Conservation (phyloP, 2,329 filamentous ascomycete species). For the Sporothrix pallida region DNA sequence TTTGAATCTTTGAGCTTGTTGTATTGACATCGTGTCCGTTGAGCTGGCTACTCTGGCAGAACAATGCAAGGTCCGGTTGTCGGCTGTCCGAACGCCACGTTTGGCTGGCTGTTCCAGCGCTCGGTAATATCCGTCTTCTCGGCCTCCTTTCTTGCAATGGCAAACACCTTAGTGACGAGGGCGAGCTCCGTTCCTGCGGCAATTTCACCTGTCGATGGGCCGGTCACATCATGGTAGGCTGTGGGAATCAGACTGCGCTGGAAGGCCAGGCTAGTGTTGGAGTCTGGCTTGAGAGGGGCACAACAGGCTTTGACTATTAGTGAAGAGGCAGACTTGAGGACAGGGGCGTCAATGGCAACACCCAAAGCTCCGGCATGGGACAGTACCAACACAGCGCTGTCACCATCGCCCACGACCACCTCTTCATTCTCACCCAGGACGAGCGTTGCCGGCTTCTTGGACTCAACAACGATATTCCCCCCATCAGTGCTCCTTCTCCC, state of each 20-base stretch:
- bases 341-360: neutral
- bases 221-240: slow-evolving; percentile 28
- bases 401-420: neutral
- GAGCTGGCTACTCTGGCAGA: neutral
- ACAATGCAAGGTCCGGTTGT: neutral
- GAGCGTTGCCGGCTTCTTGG: neutral
- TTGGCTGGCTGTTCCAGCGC: slow-evolving; percentile 20
- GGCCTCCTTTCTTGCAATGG: neutral
- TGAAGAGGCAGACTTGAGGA: neutral
- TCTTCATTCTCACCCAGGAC: slow-evolving; percentile 11
- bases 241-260: slow-evolving; percentile 42
- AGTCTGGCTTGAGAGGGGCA: slow-evolving; percentile 40
- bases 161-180: slow-evolving; percentile 15
- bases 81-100: neutral
- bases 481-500: slow-evolving; percentile 30
- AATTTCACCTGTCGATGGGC: neutral
- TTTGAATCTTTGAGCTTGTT: too few relatives aligned
- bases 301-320: slow-evolving; percentile 13
- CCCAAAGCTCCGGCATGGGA: slow-evolving; percentile 9
- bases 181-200: slow-evolving; percentile 23
- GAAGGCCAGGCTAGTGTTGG: slow-evolving; percentile 44
- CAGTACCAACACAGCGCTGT: neutral
- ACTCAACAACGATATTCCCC: slow-evolving; percentile 3
- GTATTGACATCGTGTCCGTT: too few relatives aligned
- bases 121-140: neutral